These are phyloP conservation scores for Trichoderma gracile DNA, from an alignment of 2,329 filamentous ascomycete species.

Conservation along the genomic window DNA sequence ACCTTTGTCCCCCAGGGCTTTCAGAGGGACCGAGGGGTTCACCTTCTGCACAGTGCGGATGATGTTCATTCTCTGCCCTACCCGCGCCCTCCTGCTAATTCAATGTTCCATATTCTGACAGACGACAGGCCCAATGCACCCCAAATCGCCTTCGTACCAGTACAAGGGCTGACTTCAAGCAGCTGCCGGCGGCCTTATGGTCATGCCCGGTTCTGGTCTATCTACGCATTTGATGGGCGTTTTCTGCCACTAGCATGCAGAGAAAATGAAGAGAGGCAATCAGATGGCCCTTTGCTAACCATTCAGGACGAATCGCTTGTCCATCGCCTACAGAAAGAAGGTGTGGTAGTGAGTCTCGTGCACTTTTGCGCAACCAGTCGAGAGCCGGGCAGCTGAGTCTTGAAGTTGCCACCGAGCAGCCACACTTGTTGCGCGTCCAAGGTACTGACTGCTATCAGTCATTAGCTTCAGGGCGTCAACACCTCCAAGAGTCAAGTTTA, in stretches of 20 bases:
- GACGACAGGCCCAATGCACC: no score
- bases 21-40: constrained; percentile 4
- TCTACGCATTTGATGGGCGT: not conserved
- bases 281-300: constrained; percentile 19
- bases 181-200: not conserved
- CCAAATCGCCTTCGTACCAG: not conserved
- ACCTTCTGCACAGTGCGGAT: not conserved
- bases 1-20: not conserved
- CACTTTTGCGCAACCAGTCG: constrained; percentile 9
- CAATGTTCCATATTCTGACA: constrained; percentile 1
- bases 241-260: constrained; percentile 22
- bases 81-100: constrained; percentile 4
- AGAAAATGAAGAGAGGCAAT: constrained; percentile 4
- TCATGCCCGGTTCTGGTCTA: constrained; percentile 1
- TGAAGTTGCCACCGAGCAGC: constrained; percentile 24
- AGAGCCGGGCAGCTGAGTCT: not conserved
- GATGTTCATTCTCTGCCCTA: constrained; percentile 10
- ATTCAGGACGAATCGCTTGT: constrained; percentile 19
- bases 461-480: no score
- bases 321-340: constrained; percentile 16
- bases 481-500: not conserved
- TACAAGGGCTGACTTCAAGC: not conserved
- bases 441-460: no score
- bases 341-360: constrained; percentile 18
- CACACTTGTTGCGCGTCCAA: constrained; percentile 9